phyloP scores from a whole-genome alignment of 2,329 filamentous ascomycete genomes.

The Arthroderma sp. region DNA sequence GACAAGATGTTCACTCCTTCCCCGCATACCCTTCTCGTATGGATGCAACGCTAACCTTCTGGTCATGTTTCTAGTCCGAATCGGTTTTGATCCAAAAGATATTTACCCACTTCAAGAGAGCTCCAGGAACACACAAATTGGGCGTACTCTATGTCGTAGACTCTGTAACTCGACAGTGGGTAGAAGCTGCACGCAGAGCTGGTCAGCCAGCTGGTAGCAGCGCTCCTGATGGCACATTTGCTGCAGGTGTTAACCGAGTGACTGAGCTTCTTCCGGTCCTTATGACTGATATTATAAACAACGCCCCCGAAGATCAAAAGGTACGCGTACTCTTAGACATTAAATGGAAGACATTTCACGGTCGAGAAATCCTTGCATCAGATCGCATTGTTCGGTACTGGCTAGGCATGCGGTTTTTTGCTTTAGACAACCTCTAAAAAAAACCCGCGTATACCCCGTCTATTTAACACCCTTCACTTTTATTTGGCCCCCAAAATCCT shows the following conservation, averaged over 20 bases:
- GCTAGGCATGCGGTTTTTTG: background rate
- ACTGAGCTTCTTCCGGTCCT: slow-evolving; percentile 85
- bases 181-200: slow-evolving; percentile 80
- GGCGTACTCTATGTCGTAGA: slow-evolving; percentile 99
- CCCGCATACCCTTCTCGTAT: too few species aligned
- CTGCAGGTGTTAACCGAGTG: slow-evolving; percentile 89
- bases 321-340: slow-evolving; percentile 46
- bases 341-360: slow-evolving; percentile 4
- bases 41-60: background rate
- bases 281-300: slow-evolving; percentile 89
- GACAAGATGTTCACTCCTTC: slow-evolving; percentile 1
- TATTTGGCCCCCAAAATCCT: slow-evolving; percentile 3
- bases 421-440: slow-evolving; percentile 4
- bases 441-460: slow-evolving; percentile 6
- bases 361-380: background rate
- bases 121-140: slow-evolving; percentile 88
- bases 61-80: slow-evolving; percentile 55
- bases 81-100: slow-evolving; percentile 91
- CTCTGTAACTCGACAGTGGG: slow-evolving; percentile 97
- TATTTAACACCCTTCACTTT: slow-evolving; percentile 1
- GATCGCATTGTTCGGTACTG: slow-evolving; percentile 1
- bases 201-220: slow-evolving; percentile 69
- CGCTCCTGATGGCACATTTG: slow-evolving; percentile 82
- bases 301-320: slow-evolving; percentile 89
- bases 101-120: slow-evolving; percentile 93